phyloP scores from a whole-genome alignment of 495 filamentous ascomycete species.

The Choiromyces venosus region DNA sequence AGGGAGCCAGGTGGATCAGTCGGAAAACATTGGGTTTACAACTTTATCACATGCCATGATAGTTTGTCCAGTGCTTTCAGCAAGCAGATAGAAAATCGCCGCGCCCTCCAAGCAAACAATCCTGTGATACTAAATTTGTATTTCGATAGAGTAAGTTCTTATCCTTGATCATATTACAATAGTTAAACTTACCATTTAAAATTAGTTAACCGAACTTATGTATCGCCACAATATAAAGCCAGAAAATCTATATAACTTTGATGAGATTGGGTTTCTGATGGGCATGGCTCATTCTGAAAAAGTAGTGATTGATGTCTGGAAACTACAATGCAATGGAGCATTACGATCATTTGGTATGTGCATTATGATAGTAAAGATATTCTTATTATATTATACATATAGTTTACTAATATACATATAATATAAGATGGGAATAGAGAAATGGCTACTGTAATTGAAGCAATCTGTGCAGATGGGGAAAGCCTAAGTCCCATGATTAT shows the following conservation, averaged over 20 bases:
- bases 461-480: not conserved
- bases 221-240: not conserved
- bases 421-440: conserved; percentile 13
- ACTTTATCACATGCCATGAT: not conserved
- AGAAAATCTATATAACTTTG: conserved; percentile 7
- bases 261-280: conserved; percentile 10
- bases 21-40: not conserved
- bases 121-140: conserved; percentile 6
- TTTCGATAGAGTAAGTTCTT: conserved; percentile 7
- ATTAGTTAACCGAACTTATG: conserved; percentile 12
- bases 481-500: conserved; percentile 4
- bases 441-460: conserved; percentile 10
- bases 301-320: conserved; percentile 5
- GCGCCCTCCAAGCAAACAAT: conserved; percentile 9
- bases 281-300: not conserved
- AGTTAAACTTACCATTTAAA: not conserved
- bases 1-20: not conserved
- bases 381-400: too few relatives aligned
- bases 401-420: not conserved
- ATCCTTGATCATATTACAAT: not conserved
- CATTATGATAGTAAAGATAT: too few relatives aligned
- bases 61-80: not conserved
- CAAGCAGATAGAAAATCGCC: not conserved
- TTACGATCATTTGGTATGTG: not conserved
- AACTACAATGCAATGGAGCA: not conserved